phyloP scores from a whole-genome alignment of 2,329 filamentous ascomycete genomes.

The Colletotrichum viniferum region DNA sequence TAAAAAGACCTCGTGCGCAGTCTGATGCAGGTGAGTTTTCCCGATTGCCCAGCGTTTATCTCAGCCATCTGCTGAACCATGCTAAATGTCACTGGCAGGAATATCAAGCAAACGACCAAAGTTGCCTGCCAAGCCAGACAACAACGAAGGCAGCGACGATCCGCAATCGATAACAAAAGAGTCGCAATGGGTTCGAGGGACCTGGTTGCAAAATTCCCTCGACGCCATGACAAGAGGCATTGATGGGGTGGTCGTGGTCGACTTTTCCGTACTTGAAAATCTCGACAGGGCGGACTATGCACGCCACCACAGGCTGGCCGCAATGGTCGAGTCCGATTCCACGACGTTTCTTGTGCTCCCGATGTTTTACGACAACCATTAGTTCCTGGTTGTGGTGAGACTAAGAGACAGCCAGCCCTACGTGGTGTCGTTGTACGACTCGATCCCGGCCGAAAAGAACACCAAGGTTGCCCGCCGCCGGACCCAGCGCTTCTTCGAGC shows the following conservation, averaged over 20 bases:
- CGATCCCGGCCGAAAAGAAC: accelerated
- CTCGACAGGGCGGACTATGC: not conserved
- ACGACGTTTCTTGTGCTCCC: not conserved
- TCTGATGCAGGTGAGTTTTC: not conserved
- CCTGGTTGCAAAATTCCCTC: not conserved
- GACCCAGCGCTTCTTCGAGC: not conserved
- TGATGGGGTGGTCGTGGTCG: not conserved
- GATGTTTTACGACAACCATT: not conserved
- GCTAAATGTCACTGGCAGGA: not conserved
- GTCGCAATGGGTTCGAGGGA: not conserved
- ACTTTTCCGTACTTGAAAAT: not conserved
- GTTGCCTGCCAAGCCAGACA: not conserved
- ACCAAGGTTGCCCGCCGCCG: not conserved
- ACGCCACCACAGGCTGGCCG: not conserved
- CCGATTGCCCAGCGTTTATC: not conserved
- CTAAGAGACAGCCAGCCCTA: not conserved
- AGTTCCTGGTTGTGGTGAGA: not conserved
- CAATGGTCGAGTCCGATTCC: not conserved
- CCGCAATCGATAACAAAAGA: not conserved
- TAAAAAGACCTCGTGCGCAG: not conserved
- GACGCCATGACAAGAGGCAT: not conserved
- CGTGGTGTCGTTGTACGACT: not conserved
- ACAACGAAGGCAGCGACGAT: not conserved
- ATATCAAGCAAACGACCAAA: not conserved
- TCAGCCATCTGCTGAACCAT: too few relatives aligned